These are phyloP conservation scores for Xanthoparmelia taractica DNA, from an alignment of 495 filamentous ascomycete species.

Conservation along the genomic window DNA sequence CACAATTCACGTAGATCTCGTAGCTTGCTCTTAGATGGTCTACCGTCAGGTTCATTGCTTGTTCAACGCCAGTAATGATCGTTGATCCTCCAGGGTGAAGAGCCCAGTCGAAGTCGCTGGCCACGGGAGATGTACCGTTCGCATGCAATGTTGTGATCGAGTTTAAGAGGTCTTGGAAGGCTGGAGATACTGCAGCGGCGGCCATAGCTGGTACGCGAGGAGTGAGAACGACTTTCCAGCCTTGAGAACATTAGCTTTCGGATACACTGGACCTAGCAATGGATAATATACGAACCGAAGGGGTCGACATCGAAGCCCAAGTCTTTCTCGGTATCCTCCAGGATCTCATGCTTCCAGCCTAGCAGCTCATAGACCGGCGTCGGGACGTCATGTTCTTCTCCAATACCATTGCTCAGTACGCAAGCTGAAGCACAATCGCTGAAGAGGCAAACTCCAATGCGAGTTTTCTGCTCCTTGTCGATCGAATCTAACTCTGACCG, in stretches of 20 bases:
- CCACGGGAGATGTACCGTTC: conserved; percentile 28
- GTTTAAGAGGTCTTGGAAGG: conserved; percentile 42
- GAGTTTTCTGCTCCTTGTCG: conserved; percentile 42
- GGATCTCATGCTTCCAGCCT: conserved; percentile 50
- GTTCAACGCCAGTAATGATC: conserved; percentile 54
- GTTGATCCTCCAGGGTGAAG: conserved; percentile 59
- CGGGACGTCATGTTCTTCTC: conserved; percentile 18
- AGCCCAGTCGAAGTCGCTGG: conserved; percentile 58
- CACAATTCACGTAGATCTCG: conserved; percentile 56
- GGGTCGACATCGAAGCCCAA: conserved; percentile 55
- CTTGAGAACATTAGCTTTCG: conserved; percentile 15
- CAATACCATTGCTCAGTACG: conserved; percentile 48
- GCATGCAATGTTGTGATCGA: conserved; percentile 36
- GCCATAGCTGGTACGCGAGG: conserved; percentile 49
- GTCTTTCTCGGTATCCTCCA: conserved; percentile 49
- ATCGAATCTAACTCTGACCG: conserved; percentile 53
- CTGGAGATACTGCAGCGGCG: conserved; percentile 39
- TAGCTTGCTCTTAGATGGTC: conserved; percentile 55
- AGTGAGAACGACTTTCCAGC: conserved; percentile 55
- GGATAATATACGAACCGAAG: conserved; percentile 30
- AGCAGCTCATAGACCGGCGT: conserved; percentile 48
- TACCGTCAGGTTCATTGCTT: conserved; percentile 43
- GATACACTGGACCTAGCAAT: neutral
- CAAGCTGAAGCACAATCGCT: conserved; percentile 55
- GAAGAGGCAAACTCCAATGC: conserved; percentile 55